These are phyloP conservation scores for Suillus occidentalis DNA, from an alignment of 768 basidiomycete genomes.

Conservation along the genomic window DNA sequence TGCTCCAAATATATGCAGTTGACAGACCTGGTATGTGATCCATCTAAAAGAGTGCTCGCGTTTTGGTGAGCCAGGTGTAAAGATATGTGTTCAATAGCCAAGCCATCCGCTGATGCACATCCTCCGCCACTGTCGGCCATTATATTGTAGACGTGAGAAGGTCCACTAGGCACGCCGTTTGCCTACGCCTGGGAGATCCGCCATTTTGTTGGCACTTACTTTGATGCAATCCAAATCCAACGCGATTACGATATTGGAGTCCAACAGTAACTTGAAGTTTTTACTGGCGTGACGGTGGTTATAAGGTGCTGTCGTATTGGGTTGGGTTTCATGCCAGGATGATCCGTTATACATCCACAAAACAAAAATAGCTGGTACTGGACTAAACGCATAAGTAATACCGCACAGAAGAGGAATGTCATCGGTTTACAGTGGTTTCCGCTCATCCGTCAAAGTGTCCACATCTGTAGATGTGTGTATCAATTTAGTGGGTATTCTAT, in stretches of 20 bases:
- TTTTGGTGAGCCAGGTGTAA: not conserved
- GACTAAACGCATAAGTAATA: not conserved
- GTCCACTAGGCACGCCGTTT: not conserved
- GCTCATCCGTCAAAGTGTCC: too few relatives aligned
- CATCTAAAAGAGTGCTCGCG: not conserved
- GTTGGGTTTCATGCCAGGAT: not conserved
- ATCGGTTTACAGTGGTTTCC: not conserved
- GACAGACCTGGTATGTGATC: not conserved
- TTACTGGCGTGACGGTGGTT: not conserved
- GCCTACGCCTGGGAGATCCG: not conserved
- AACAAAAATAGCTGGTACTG: not conserved
- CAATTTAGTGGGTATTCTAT: too few relatives aligned
- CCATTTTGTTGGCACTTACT: not conserved
- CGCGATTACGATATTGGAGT: not conserved
- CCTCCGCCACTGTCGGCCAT: not conserved
- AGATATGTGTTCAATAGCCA: too few relatives aligned
- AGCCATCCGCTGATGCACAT: not conserved
- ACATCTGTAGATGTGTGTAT: too few relatives aligned
- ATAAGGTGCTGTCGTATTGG: not conserved
- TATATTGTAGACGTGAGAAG: not conserved
- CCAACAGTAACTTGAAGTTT: not conserved
- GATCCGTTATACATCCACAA: not conserved
- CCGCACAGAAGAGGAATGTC: too few relatives aligned
- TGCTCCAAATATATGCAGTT: not conserved
- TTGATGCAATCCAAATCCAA: not conserved